phyloP scores from a whole-genome alignment of 2,329 filamentous ascomycete genomes.

The Phaeomoniella chlamydospora region DNA sequence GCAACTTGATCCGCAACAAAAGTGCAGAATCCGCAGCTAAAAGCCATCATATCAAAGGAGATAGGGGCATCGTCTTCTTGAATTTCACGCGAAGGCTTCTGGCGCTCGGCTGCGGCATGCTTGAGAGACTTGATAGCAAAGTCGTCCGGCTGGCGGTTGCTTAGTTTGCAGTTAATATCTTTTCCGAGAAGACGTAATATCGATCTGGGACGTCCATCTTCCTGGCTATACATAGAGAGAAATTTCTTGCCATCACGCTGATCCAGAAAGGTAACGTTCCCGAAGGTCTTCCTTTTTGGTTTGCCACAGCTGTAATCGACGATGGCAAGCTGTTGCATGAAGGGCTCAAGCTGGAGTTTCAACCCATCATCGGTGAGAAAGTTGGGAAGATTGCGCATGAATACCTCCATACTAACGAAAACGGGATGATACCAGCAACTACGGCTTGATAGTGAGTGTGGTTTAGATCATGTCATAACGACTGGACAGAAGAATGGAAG shows the following conservation, averaged over 20 bases:
- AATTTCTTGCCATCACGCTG: constrained; percentile 25
- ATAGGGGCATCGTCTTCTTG: constrained; percentile 7
- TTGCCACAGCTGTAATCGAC: constrained; percentile 30
- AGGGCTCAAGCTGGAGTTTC: constrained; percentile 21
- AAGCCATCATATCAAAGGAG: constrained; percentile 3
- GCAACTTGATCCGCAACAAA: constrained; percentile 22
- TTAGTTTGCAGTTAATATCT: constrained; percentile 14
- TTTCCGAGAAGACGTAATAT: constrained; percentile 9
- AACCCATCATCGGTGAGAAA: constrained; percentile 27
- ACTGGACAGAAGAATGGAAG: too few species aligned
- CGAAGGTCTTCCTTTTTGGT: constrained; percentile 22
- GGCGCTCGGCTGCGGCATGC: constrained; percentile 14
- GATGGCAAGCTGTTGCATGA: constrained; percentile 24
- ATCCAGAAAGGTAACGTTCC: constrained; percentile 31
- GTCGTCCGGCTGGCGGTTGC: constrained; percentile 20
- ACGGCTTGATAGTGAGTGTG: too few species aligned
- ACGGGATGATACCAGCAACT: too few species aligned
- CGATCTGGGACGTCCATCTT: constrained; percentile 6
- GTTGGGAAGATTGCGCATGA: constrained; percentile 26
- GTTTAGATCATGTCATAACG: too few species aligned
- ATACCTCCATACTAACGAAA: constrained; percentile 28
- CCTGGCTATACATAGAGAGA: constrained; percentile 17
- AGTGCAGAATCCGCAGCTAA: constrained; percentile 35
- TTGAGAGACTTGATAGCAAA: constrained; percentile 23
- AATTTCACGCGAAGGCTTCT: constrained; percentile 5